Percentiles rank a stretch among this genome's conserved stretches.
Evolutionary conservation across 495 filamentous ascomycete species (phyloP).

Genomic region (Podospora appendiculata): DNA sequence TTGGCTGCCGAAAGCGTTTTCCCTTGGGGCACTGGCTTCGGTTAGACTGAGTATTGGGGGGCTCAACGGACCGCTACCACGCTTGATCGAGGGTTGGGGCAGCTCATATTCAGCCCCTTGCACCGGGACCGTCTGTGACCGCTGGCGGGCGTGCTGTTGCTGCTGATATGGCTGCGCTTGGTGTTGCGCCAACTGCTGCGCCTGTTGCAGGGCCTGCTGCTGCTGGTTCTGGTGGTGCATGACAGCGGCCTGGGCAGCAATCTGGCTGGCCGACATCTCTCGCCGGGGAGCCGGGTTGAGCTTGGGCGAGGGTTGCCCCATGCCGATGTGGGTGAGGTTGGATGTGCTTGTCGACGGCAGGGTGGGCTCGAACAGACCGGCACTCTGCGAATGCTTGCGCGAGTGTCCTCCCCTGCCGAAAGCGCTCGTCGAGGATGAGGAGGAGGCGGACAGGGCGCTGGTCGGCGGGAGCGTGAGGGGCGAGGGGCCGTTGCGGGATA

Average conservation of each 20-base stretch:
- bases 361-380: slow-evolving; percentile 84
- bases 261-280: slow-evolving; percentile 62
- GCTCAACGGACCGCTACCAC: slow-evolving; percentile 40
- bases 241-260: slow-evolving; percentile 86
- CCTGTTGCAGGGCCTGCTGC: slow-evolving; percentile 27
- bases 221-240: slow-evolving; percentile 51
- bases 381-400: slow-evolving; percentile 58
- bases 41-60: slow-evolving; percentile 50
- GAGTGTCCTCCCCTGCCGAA: slow-evolving; percentile 30
- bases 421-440: slow-evolving; percentile 19
- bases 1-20: slow-evolving; percentile 43
- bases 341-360: slow-evolving; percentile 59
- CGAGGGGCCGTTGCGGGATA: slow-evolving; percentile 28
- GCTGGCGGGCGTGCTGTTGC: slow-evolving; percentile 51
- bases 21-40: slow-evolving; percentile 47
- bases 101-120: slow-evolving; percentile 27
- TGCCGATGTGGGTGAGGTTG: slow-evolving; percentile 43
- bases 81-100: slow-evolving; percentile 26
- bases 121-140: slow-evolving; percentile 59
- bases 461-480: slow-evolving; percentile 35
- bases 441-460: slow-evolving; percentile 16
- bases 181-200: slow-evolving; percentile 34
- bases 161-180: slow-evolving; percentile 25
- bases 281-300: slow-evolving; percentile 37
- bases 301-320: slow-evolving; percentile 24